Base-by-base conservation (phyloP, 192 early-diverging fungal genomes). In the Backusella morwellensis region DNA sequence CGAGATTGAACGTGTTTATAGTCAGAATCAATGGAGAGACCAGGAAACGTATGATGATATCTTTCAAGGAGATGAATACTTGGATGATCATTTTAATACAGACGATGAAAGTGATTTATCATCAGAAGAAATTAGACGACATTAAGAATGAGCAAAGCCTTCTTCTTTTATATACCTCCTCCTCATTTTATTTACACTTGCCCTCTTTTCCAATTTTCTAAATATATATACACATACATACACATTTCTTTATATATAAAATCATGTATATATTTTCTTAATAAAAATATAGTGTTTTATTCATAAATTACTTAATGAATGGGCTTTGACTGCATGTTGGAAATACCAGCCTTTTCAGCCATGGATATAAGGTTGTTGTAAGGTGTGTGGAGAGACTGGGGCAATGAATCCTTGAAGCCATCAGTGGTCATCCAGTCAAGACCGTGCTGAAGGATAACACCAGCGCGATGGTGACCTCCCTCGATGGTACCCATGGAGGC, bases 401-500 rank as follows among this genome's bases (percentile, higher is more conserved):
- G 82, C 0, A 87, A 72, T 1, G 82, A 86, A 35, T 79, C 29
- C 32, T 75, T 63, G 74, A 87, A 87, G 1, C 70, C 38, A 47
- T 84, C 82, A 4, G 74, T 70, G 11, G 76, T 52, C 83, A 87
- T 86, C 86, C 86, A 87, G 5, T 75, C 82, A 35, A 87, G 68
- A 23, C 86, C 86, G 76, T 87, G 86, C 36, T 87, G 86, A 42
- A 87, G 79, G 41, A 87, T 84, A 40, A 77, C 85, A 23, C 72
- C 54, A 14, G 84, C 86, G 47, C 86, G 86, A 74, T 83, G 81
- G 29, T 82, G 74, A 4, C 86, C 86, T 54, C 86, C 86, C 2
- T 68, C 77, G 42, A 80, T 85, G 52, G 82, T 87, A 35, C 86
- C 86, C 73, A 87, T 86, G 35, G 77, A 85, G 42, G 79, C 86